phyloP scores from a whole-genome alignment of 345 rosid genomes.

The Reutealis trisperma region DNA sequence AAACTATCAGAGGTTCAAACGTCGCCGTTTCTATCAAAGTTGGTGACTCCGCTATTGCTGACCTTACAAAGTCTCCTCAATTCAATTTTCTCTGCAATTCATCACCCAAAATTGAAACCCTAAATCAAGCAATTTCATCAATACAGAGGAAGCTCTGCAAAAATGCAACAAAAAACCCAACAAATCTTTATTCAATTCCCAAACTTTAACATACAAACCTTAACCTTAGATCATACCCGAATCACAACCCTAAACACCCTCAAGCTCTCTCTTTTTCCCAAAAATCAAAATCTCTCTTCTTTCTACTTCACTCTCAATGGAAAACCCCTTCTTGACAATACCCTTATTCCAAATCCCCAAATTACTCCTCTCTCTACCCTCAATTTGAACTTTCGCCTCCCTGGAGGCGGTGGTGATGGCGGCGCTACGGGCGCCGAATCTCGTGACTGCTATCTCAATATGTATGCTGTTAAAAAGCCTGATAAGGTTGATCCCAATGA shows the following conservation, averaged over 20 bases:
- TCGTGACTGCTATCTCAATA: constrained; percentile 92
- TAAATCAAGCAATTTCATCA: neutral
- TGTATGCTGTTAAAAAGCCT: constrained; percentile 94
- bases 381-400: constrained; percentile 50
- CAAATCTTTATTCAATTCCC: constrained; percentile 55
- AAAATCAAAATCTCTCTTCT: constrained; percentile 29
- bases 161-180: constrained; percentile 13
- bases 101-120: neutral
- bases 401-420: constrained; percentile 98
- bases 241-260: constrained; percentile 42
- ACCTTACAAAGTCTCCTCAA: too few relatives aligned
- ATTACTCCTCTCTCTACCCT: constrained; percentile 64
- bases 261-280: constrained; percentile 45
- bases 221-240: constrained; percentile 45
- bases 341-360: constrained; percentile 39
- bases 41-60: too few relatives aligned
- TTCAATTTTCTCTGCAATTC: too few relatives aligned
- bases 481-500: constrained; percentile 92
- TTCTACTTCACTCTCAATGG: constrained; percentile 66
- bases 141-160: neutral
- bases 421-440: constrained; percentile 98
- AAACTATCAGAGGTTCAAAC: too few relatives aligned
- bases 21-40: too few relatives aligned
- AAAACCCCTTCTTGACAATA: constrained; percentile 47
- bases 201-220: constrained; percentile 29